These are phyloP conservation scores for Magnolia officinalis DNA, from an alignment of 164 flowering plant species.

Conservation along the genomic window DNA sequence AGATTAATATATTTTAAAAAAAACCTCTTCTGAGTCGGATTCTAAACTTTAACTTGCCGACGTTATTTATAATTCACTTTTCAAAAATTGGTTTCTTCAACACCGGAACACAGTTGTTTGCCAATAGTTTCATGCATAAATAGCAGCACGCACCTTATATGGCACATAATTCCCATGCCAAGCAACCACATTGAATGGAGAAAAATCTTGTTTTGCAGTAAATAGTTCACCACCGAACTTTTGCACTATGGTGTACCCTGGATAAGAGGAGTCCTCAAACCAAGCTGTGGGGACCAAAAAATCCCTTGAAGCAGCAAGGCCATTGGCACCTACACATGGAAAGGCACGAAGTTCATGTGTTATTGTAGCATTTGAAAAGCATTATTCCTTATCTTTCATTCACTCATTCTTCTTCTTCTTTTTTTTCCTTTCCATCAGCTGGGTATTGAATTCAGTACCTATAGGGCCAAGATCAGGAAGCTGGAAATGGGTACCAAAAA, in stretches of 20 bases:
- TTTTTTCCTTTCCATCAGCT: not conserved
- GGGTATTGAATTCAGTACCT: constrained; percentile 37
- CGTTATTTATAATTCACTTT: not conserved
- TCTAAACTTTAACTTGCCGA: too few species aligned
- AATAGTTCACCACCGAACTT: constrained; percentile 94
- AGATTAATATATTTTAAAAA: too few species aligned
- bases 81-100: not conserved
- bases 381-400: not conserved
- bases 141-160: constrained; percentile 55
- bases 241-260: constrained; percentile 71
- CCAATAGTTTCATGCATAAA: not conserved
- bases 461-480: constrained; percentile 98
- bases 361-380: not conserved
- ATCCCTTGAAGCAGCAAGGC: constrained; percentile 91
- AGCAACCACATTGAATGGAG: constrained; percentile 96
- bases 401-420: too few species aligned
- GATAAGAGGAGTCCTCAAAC: constrained; percentile 55
- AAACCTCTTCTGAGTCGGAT: too few species aligned
- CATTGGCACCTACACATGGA: constrained; percentile 74
- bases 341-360: not conserved
- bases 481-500: constrained; percentile 85
- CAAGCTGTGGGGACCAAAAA: constrained; percentile 84
- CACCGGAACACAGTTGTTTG: not conserved
- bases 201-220: constrained; percentile 89
- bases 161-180: constrained; percentile 99